Evolutionary conservation across 1,139 yeast genomes (phyloP).

Genomic region (Kazachstania sp.): DNA sequence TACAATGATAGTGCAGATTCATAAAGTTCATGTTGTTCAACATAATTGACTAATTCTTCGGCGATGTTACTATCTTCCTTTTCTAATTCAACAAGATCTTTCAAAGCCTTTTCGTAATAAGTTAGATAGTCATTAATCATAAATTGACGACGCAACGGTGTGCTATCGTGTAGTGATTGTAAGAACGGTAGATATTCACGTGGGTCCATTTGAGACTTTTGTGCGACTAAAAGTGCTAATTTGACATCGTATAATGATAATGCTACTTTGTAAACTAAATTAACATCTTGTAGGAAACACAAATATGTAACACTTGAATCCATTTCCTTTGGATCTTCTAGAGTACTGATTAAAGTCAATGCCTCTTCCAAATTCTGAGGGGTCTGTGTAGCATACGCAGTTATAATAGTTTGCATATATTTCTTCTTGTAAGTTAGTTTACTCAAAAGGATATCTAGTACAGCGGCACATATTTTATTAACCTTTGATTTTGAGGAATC

Average conservation of each 20-base stretch:
- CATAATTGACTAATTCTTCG: conserved; percentile 60
- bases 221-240: conserved; percentile 77
- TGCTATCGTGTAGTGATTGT: conserved; percentile 64
- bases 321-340: conserved; percentile 41
- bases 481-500: conserved; percentile 50
- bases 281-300: conserved; percentile 87
- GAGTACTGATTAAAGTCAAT: conserved; percentile 48
- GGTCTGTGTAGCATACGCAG: conserved; percentile 85
- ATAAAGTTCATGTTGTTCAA: conserved; percentile 66
- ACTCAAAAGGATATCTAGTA: conserved; percentile 46
- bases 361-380: conserved; percentile 84
- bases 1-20: conserved; percentile 57
- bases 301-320: conserved; percentile 69
- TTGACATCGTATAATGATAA: conserved; percentile 77
- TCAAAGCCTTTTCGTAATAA: conserved; percentile 58
- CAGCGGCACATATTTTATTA: conserved; percentile 65
- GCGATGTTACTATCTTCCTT: conserved; percentile 35
- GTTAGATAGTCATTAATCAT: conserved; percentile 74
- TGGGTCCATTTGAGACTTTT: conserved; percentile 95
- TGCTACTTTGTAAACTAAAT: conserved; percentile 68
- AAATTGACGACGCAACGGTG: conserved; percentile 59
- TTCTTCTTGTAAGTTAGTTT: conserved; percentile 45
- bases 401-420: conserved; percentile 70
- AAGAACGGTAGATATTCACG: conserved; percentile 91
- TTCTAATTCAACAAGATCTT: conserved; percentile 50